Evolutionary conservation across 1,284 basidiomycete genomes (phyloP).

Genomic region (Tylopilus orsonianus): DNA sequence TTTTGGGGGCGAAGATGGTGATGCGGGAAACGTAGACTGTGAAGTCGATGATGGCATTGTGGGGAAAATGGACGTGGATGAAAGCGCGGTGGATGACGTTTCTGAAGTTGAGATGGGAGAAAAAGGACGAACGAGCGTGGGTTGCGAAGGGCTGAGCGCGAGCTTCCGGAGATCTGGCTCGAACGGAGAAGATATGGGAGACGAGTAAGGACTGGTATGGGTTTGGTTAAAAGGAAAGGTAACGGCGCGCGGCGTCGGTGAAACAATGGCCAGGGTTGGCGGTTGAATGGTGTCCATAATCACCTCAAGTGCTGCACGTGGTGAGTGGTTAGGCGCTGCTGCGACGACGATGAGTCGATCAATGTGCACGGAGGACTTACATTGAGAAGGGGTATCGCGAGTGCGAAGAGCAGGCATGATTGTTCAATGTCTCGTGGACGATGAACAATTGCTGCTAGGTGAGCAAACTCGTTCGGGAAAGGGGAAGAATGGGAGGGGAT

Average conservation of each 20-base stretch:
- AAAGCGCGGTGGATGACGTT: slow-evolving; percentile 30
- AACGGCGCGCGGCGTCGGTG: slow-evolving; percentile 75
- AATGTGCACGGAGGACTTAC: slow-evolving; percentile 40
- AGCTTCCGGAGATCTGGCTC: slow-evolving; percentile 62
- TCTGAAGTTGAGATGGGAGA: slow-evolving; percentile 43
- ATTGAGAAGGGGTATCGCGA: slow-evolving; percentile 63
- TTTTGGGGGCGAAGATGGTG: slow-evolving; percentile 44
- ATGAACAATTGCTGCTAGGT: slow-evolving; percentile 32
- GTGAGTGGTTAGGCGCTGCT: slow-evolving; percentile 30
- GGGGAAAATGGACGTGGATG: slow-evolving; percentile 39
- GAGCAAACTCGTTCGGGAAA: slow-evolving; percentile 37
- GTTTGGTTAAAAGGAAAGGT: slow-evolving; percentile 59
- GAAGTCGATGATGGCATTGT: slow-evolving; percentile 35
- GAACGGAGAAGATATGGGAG: slow-evolving; percentile 65
- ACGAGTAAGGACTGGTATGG: slow-evolving; percentile 61
- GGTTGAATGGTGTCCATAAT: slow-evolving; percentile 58
- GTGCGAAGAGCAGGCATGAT: slow-evolving; percentile 76
- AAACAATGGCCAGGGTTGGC: slow-evolving; percentile 65
- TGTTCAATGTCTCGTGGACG: slow-evolving; percentile 35
- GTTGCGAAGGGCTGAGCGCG: slow-evolving; percentile 44
- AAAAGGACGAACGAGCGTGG: slow-evolving; percentile 45
- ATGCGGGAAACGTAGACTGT: slow-evolving; percentile 34
- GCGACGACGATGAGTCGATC: slow-evolving; percentile 10
- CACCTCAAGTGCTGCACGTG: slow-evolving; percentile 67
- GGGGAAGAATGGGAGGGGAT: slow-evolving; percentile 30